Conservation (phyloP, 768 basidiomycete genomes). For the Exidia glandulosa region DNA sequence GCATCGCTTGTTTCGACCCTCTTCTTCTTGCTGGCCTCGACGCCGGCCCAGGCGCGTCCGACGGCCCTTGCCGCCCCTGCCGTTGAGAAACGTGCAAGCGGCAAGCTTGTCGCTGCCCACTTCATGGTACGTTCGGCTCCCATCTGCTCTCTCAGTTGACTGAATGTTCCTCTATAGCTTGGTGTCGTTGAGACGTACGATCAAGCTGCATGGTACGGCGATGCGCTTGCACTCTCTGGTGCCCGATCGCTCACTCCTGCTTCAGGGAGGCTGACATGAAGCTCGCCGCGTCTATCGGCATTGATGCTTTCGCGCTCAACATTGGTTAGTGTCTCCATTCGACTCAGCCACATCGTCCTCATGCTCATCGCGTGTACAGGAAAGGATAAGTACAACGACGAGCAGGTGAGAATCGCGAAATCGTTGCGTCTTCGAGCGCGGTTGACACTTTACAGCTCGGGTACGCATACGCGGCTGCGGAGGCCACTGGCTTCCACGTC, state of each 20-base stretch:
- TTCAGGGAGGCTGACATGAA: conserved; percentile 28
- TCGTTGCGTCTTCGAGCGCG: too few relatives aligned
- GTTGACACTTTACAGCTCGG: too few relatives aligned
- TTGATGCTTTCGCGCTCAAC: conserved; percentile 66
- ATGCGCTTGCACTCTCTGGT: not conserved
- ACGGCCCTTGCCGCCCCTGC: not conserved
- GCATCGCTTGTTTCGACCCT: not conserved
- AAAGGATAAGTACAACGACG: not conserved
- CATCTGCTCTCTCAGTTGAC: not conserved
- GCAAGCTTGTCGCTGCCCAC: not conserved
- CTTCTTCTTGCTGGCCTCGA: not conserved
- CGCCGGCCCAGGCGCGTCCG: not conserved
- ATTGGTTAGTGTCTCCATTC: conserved; percentile 27
- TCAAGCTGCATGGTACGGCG: not conserved
- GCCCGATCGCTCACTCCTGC: not conserved
- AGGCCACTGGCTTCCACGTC: conserved; percentile 43
- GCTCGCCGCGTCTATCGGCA: conserved; percentile 44
- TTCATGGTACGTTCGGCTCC: not conserved
- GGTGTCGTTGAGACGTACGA: not conserved
- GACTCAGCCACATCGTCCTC: not conserved
- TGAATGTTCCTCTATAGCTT: not conserved
- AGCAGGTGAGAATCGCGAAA: not conserved
- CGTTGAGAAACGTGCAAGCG: not conserved
- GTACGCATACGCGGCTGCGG: conserved; percentile 40
- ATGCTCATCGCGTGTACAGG: not conserved